Base-by-base conservation (phyloP, 768 basidiomycete species). In the Leccinellum albellum region DNA sequence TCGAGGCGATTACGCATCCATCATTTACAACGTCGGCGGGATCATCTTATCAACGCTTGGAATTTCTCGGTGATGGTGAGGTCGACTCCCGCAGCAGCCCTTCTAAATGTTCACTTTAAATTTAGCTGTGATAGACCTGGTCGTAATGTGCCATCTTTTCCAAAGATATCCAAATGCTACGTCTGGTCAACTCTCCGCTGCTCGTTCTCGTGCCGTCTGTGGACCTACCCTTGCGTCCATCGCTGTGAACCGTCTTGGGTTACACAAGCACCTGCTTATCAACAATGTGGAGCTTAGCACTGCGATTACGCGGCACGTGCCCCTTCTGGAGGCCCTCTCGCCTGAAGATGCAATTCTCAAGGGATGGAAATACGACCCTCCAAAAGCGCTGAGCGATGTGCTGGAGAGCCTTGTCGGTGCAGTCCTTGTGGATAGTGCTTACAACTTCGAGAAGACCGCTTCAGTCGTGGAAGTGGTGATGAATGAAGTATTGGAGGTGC, bases 31-130 rank as follows among this genome's bases (percentile, higher is more conserved):
- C 72, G 4, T 73, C 73, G 1, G 79, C 78, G 13, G 77, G 77
- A 10, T 75, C 82, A 6, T 90, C 89, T 3, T 95, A 95, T 70
- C 88, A 96, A 59, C 82, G 94, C 14, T 74, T 94, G 12, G 94
- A 96, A 64, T 94, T 93, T 63, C 78, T 96, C 3, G 94, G 94
- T 31, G 94, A 96, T 67, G 89, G 92, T 93, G 68, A 73, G 84
- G 20, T 56, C 48, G 8, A 32, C n/a, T 24, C 48, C 20, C 3
- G 46, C 1, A 10, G 44, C 20, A 45, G 17, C 20, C 31, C 28
- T n/a, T 57, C 31, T 28, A 17, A 32, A 50, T 31, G 13, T 61
- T 65, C 17, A 60, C 60, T 17, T 56, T 40, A 20, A 59, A 17
- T 57, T 23, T 62, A 91, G 89, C 88, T 31, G 71, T 91, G 26